Conservation (phyloP, 805 yeast genomes). For the Monosporozyma servazzii region DNA sequence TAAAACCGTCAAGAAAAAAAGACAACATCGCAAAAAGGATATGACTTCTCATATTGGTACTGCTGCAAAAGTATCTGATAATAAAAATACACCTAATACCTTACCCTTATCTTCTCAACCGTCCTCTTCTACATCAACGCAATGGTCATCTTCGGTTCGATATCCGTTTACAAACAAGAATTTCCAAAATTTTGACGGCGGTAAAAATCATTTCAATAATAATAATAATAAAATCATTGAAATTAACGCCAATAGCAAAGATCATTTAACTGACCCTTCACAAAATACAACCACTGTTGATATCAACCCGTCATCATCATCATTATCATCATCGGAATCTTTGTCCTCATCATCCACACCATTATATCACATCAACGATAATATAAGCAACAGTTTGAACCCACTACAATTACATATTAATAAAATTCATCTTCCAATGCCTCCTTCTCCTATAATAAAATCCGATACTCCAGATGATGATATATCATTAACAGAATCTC, state of each 20-base stretch:
- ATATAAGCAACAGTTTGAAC: background rate
- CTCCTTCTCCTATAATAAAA: background rate
- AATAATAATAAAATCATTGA: background rate
- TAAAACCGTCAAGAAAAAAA: too few relatives aligned
- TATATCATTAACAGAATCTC: background rate
- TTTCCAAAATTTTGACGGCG: conserved; percentile 2
- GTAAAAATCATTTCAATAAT: background rate
- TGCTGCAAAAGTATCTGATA: background rate
- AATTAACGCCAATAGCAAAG: background rate
- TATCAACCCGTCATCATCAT: background rate
- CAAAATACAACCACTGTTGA: background rate
- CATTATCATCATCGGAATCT: background rate
- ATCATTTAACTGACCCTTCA: background rate
- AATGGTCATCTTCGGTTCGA: background rate
- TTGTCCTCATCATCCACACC: background rate
- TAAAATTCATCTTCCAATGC: background rate
- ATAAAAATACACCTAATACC: background rate
- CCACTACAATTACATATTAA: background rate
- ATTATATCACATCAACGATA: background rate
- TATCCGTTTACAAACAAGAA: background rate
- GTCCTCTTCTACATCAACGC: background rate
- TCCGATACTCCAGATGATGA: background rate
- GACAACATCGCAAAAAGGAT: too few relatives aligned
- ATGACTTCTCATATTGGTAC: too few relatives aligned
- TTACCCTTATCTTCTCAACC: background rate